Percentiles rank a stretch among this genome's conserved stretches.
These are phyloP conservation scores for Ensete ventricosum DNA, from an alignment of 176 grass and related monocot genomes.

Conservation along the genomic window DNA sequence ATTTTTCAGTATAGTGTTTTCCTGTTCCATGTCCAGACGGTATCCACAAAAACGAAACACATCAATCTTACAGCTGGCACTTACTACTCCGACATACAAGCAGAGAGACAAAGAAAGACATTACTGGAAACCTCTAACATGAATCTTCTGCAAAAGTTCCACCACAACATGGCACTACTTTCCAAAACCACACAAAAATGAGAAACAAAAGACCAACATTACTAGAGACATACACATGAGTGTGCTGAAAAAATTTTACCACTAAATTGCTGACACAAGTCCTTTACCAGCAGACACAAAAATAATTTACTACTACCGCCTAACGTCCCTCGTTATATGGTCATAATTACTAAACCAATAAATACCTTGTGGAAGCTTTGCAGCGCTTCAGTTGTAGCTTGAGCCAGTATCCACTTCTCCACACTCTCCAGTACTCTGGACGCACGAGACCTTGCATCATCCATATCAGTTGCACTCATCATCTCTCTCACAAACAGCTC, in stretches of 20 bases:
- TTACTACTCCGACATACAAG: background rate
- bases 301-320: no score
- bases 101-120: no score
- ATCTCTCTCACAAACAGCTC: constrained; percentile 57
- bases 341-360: background rate
- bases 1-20: constrained; percentile 53
- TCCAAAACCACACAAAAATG: no score
- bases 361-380: constrained; percentile 32
- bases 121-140: no score
- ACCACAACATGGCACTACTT: no score
- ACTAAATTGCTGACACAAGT: no score
- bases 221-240: no score
- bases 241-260: no score
- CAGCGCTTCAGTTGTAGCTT: constrained; percentile 10
- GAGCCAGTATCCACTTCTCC: constrained; percentile 15
- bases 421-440: constrained; percentile 39
- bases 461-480: constrained; percentile 28
- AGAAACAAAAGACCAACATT: no score
- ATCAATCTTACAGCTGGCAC: background rate
- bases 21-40: constrained; percentile 19
- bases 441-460: constrained; percentile 43
- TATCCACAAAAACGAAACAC: background rate
- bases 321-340: no score
- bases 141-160: no score
- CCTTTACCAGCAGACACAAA: no score